A percentile compares a stretch with the other conserved stretches of the same genome.
Conservation (phyloP, 768 basidiomycete genomes). For the Trametes punicea region DNA sequence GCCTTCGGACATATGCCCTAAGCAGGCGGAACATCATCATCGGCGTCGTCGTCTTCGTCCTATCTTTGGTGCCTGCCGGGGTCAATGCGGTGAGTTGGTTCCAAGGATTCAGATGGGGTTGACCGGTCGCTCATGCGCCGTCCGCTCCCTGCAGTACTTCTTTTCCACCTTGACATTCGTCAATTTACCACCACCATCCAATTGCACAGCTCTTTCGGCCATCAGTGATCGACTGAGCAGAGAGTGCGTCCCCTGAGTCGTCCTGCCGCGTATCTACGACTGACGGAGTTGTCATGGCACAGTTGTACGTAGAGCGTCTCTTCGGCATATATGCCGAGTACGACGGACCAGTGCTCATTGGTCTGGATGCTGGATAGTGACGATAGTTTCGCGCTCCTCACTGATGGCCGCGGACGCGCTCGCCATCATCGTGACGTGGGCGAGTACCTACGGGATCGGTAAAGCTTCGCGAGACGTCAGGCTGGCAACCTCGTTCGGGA, state of each 20-base stretch:
- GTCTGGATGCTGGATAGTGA: background rate
- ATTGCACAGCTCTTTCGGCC: constrained; percentile 7
- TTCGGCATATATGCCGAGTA: background rate
- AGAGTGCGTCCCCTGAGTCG: background rate
- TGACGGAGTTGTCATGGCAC: background rate
- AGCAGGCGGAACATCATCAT: constrained; percentile 1
- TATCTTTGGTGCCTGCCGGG: constrained; percentile 1
- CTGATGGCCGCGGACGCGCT: constrained; percentile 5
- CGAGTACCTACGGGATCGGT: constrained; percentile 3
- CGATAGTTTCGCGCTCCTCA: constrained; percentile 6
- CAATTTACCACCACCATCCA: background rate
- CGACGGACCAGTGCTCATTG: background rate
- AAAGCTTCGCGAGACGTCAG: background rate
- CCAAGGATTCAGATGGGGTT: no score
- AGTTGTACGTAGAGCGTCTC: background rate
- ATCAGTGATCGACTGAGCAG: constrained; percentile 4
- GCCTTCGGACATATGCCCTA: constrained; percentile 1
- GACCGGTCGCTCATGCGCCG: no score
- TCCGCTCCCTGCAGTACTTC: background rate
- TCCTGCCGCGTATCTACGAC: background rate
- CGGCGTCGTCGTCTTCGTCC: background rate
- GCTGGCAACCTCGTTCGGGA: constrained; percentile 7
- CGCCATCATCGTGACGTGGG: constrained; percentile 5
- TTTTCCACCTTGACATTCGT: constrained; percentile 8
- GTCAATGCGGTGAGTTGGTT: constrained; percentile 1